Conservation (phyloP, 495 filamentous ascomycete genomes). For the Evansstolkia leycettana region DNA sequence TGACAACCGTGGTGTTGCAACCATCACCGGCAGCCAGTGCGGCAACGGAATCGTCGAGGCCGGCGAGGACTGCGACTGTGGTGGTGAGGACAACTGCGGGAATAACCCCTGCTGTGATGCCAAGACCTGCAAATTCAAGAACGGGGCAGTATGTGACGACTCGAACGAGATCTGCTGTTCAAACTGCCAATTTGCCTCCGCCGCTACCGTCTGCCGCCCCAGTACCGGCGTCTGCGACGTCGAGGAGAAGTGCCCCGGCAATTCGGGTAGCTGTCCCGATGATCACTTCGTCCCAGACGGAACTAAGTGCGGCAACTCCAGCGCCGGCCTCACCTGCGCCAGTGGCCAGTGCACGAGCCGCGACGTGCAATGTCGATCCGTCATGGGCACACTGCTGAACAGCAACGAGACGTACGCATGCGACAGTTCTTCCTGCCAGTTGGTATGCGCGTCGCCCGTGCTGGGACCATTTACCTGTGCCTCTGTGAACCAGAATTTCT, state of each 20-base stretch:
- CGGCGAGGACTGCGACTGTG: conserved; percentile 95
- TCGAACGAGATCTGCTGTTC: conserved; percentile 84
- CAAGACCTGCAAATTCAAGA: conserved; percentile 77
- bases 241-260: conserved; percentile 70
- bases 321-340: conserved; percentile 58
- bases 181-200: conserved; percentile 58
- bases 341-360: conserved; percentile 93
- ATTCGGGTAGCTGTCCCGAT: conserved; percentile 55
- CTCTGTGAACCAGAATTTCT: conserved; percentile 77
- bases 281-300: conserved; percentile 64
- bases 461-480: conserved; percentile 54
- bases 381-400: conserved; percentile 68
- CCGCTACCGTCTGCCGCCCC: conserved; percentile 61
- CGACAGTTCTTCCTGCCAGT: conserved; percentile 53
- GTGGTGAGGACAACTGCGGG: conserved; percentile 57
- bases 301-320: conserved; percentile 45
- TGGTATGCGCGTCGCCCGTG: conserved; percentile 65
- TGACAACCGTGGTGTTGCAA: conserved; percentile 72
- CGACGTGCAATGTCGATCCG: conserved; percentile 74
- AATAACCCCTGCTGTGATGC: conserved; percentile 74
- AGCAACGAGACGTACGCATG: conserved; percentile 79
- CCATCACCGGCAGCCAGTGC: conserved; percentile 77
- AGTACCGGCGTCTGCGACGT: conserved; percentile 75
- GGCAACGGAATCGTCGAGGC: conserved; percentile 94
- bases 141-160: conserved; percentile 70